Evolutionary conservation across 2,329 filamentous ascomycete genomes (phyloP).

Genomic region (Xylariaceae sp.): DNA sequence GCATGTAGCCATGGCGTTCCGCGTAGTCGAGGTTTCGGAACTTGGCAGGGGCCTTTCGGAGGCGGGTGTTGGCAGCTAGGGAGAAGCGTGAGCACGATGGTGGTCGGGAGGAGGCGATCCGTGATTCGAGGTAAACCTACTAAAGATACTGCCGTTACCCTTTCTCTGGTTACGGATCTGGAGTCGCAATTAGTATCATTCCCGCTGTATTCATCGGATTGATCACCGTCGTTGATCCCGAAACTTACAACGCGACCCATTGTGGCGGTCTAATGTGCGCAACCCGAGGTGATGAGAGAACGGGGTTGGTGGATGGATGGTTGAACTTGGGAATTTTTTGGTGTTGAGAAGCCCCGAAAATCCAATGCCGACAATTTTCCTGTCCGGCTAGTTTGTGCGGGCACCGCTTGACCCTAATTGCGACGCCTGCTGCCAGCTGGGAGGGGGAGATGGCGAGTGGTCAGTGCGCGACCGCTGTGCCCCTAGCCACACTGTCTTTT

Average conservation of each 20-base stretch:
- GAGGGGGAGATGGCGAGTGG: conserved; percentile 10
- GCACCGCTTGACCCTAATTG: conserved; percentile 31
- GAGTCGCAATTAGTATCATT: conserved; percentile 14
- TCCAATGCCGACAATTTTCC: conserved; percentile 32
- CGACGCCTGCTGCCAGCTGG: not conserved
- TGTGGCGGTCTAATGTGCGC: conserved; percentile 31
- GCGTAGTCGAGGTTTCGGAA: conserved; percentile 96
- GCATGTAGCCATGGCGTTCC: conserved; percentile 95
- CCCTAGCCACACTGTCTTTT: not conserved
- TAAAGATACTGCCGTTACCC: conserved; percentile 34
- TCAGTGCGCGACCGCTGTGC: conserved; percentile 4
- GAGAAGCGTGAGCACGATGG: conserved; percentile 20
- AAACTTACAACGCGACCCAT: conserved; percentile 36
- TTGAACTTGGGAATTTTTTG: conserved; percentile 25
- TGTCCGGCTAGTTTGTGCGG: conserved; percentile 30
- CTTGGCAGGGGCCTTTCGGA: conserved; percentile 92
- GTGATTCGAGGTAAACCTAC: conserved; percentile 25
- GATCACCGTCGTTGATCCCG: not conserved
- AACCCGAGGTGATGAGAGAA: conserved; percentile 30
- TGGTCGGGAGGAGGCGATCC: conserved; percentile 1
- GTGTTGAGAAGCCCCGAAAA: conserved; percentile 24
- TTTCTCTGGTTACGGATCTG: conserved; percentile 57
- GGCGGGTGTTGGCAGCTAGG: conserved; percentile 71
- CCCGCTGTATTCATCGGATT: not conserved
- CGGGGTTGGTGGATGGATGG: conserved; percentile 10